phyloP scores from a whole-genome alignment of 2,329 filamentous ascomycete genomes.

The Huntiella omanensis region DNA sequence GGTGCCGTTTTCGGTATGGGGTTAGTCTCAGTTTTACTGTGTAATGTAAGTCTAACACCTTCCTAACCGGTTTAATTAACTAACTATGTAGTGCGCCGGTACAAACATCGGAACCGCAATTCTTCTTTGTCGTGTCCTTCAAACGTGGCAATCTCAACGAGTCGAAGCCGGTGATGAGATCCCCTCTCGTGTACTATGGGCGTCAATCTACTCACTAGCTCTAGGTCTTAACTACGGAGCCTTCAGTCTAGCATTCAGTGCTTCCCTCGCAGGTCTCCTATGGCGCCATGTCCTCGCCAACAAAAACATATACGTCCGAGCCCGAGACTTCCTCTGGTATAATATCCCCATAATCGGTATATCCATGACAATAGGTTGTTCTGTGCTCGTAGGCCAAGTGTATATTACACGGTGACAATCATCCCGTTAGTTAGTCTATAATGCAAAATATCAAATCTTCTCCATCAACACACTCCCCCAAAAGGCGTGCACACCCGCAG shows the following conservation, averaged over 20 bases:
- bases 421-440: background rate
- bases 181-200: conserved; percentile 50
- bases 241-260: conserved; percentile 54
- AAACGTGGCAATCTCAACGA: conserved; percentile 47
- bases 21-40: conserved; percentile 50
- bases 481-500: conserved; percentile 63
- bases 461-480: conserved; percentile 28
- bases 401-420: conserved; percentile 26
- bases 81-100: conserved; percentile 41
- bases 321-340: conserved; percentile 46
- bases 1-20: conserved; percentile 55
- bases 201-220: conserved; percentile 55
- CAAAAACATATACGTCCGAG: conserved; percentile 47
- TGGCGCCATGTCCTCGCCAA: conserved; percentile 52
- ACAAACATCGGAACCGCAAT: conserved; percentile 65
- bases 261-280: conserved; percentile 49
- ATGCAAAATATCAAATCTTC: conserved; percentile 1
- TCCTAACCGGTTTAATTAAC: background rate
- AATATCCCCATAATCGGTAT: conserved; percentile 48
- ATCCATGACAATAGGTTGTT: conserved; percentile 44
- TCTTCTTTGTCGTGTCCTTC: conserved; percentile 49
- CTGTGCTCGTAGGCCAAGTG: conserved; percentile 42
- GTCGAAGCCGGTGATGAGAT: conserved; percentile 27
- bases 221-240: conserved; percentile 58
- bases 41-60: conserved; percentile 38